These are phyloP conservation scores for Penicillium sp. DNA, from an alignment of 2,329 filamentous ascomycete genomes.

Conservation along the genomic window DNA sequence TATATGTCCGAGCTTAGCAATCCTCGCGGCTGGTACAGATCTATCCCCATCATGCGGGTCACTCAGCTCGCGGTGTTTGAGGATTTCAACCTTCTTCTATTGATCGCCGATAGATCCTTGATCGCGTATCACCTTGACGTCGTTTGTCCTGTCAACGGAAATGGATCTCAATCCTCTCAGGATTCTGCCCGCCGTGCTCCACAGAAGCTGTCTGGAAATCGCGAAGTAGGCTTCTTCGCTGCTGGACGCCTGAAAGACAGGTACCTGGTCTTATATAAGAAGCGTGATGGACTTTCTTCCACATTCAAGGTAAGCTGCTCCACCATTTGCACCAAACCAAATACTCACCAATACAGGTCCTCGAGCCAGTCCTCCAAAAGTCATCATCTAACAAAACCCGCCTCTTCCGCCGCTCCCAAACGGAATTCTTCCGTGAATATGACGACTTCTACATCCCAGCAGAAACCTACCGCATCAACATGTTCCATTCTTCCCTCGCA, in stretches of 20 bases:
- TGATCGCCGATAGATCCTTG: constrained; percentile 87
- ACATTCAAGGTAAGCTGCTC: constrained; percentile 68
- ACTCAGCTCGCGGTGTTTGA: constrained; percentile 94
- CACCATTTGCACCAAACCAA: background rate
- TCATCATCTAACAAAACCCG: constrained; percentile 80
- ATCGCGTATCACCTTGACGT: constrained; percentile 93
- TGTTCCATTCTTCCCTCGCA: constrained; percentile 92
- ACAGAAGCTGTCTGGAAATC: constrained; percentile 80
- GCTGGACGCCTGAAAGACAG: constrained; percentile 97
- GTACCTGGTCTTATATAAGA: constrained; percentile 94
- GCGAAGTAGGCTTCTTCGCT: constrained; percentile 95
- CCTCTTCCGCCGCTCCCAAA: constrained; percentile 69
- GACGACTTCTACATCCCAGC: constrained; percentile 98
- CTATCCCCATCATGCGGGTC: constrained; percentile 74
- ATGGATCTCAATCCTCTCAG: constrained; percentile 49
- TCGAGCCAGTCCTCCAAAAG: constrained; percentile 94
- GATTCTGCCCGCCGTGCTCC: constrained; percentile 84
- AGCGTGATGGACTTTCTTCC: constrained; percentile 85
- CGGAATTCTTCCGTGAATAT: constrained; percentile 96
- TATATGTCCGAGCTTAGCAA: constrained; percentile 87
- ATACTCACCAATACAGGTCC: constrained; percentile 57
- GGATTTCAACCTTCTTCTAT: constrained; percentile 88
- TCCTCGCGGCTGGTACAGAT: constrained; percentile 86
- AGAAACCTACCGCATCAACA: constrained; percentile 91
- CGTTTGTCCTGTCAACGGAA: constrained; percentile 61